Percentiles rank a stretch among this genome's conserved stretches.
Evolutionary conservation across 2,329 filamentous ascomycete genomes (phyloP).

Genomic region (Aaosphaeria pasadenensis): DNA sequence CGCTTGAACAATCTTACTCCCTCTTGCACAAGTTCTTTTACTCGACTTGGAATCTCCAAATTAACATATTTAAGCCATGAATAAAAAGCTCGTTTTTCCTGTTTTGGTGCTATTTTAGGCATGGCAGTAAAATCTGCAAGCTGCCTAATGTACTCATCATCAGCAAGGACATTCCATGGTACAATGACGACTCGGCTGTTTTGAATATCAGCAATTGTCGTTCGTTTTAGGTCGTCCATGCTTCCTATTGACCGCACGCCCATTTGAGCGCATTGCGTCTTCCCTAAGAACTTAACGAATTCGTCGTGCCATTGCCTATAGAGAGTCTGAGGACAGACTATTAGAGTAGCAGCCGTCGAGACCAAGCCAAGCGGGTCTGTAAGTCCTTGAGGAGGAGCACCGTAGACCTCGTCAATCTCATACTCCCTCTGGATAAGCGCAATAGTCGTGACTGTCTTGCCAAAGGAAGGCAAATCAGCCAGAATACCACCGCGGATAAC

Average conservation of each 20-base stretch:
- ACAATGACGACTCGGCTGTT: slow-evolving; percentile 55
- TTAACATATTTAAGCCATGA: slow-evolving; percentile 53
- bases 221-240: slow-evolving; percentile 37
- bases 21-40: slow-evolving; percentile 32
- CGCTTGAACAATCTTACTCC: slow-evolving; percentile 29
- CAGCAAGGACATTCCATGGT: slow-evolving; percentile 50
- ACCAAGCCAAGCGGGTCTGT: slow-evolving; percentile 30
- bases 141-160: slow-evolving; percentile 46
- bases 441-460: slow-evolving; percentile 62
- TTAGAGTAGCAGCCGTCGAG: slow-evolving; percentile 55
- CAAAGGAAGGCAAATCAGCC: slow-evolving; percentile 64
- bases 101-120: slow-evolving; percentile 32
- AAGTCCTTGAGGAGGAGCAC: neutral
- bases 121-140: slow-evolving; percentile 52
- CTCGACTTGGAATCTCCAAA: slow-evolving; percentile 41
- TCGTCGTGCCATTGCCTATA: slow-evolving; percentile 58
- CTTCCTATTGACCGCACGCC: slow-evolving; percentile 46
- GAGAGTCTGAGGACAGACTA: slow-evolving; percentile 57
- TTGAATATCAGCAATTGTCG: slow-evolving; percentile 45
- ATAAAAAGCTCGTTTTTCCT: slow-evolving; percentile 47
- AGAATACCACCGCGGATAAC: slow-evolving; percentile 58
- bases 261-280: slow-evolving; percentile 26
- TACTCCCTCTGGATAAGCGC: slow-evolving; percentile 53
- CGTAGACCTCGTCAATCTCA: slow-evolving; percentile 16
- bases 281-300: slow-evolving; percentile 49